Percentiles rank a stretch among this genome's conserved stretches.
These are phyloP conservation scores for Leccinum solheimii DNA, from an alignment of 1,284 basidiomycete genomes.

Conservation along the genomic window DNA sequence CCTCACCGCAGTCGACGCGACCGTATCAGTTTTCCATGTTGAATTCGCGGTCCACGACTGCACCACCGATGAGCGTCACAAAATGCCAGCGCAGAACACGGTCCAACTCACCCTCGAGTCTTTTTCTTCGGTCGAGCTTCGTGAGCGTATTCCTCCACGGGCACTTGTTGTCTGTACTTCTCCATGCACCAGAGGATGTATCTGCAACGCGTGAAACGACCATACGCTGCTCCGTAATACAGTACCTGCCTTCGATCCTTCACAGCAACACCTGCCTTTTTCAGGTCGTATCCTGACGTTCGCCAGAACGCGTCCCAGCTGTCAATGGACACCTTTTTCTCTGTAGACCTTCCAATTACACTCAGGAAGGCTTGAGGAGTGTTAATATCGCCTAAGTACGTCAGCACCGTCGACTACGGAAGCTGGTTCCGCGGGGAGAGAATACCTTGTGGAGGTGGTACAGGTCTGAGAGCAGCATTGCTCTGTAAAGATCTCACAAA, in stretches of 20 bases:
- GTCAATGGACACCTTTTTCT: conserved; percentile 60
- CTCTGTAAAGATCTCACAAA: conserved; percentile 43
- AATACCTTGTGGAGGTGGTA: conserved; percentile 25
- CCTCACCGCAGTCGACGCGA: conserved; percentile 48
- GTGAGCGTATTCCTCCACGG: conserved; percentile 62
- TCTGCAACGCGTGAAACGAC: conserved; percentile 38
- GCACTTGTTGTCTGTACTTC: conserved; percentile 63
- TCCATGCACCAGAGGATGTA: conserved; percentile 84
- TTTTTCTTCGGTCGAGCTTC: conserved; percentile 68
- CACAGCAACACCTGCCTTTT: conserved; percentile 62
- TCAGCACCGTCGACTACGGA: conserved; percentile 9
- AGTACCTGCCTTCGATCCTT: conserved; percentile 59
- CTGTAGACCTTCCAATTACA: conserved; percentile 65
- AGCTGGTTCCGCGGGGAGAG: not conserved
- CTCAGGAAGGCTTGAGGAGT: conserved; percentile 66
- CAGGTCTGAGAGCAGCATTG: conserved; percentile 38
- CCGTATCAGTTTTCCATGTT: conserved; percentile 73
- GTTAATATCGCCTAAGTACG: conserved; percentile 41
- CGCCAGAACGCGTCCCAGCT: conserved; percentile 73
- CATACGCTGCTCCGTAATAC: not conserved
- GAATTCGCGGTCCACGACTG: conserved; percentile 66
- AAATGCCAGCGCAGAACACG: not conserved
- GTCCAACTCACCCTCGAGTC: conserved; percentile 65
- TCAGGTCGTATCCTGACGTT: conserved; percentile 55
- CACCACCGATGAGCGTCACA: conserved; percentile 3